Conservation (phyloP, 2,329 filamentous ascomycete species). For the Diaporthe batatas region DNA sequence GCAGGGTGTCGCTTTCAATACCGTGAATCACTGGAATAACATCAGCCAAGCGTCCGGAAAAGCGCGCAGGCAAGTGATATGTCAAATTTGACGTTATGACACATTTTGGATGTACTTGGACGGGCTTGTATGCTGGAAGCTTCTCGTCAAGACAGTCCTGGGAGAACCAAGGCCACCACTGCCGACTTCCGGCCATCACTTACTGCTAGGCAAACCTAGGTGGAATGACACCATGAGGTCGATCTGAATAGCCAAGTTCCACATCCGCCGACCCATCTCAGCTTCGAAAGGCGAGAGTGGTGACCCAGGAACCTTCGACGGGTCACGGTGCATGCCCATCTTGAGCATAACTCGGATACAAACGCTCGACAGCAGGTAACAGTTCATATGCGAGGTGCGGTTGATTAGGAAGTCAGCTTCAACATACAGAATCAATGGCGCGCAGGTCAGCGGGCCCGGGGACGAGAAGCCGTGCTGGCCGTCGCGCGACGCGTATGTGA, state of each 20-base stretch:
- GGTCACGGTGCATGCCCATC: constrained; percentile 71
- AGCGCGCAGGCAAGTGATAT: not conserved
- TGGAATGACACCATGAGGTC: constrained; percentile 77
- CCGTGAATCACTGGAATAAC: constrained; percentile 66
- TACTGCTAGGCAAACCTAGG: constrained; percentile 68
- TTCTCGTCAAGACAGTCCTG: not conserved
- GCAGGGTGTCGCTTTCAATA: constrained; percentile 72
- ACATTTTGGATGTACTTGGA: no score
- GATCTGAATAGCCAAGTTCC: constrained; percentile 68
- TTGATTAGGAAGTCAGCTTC: constrained; percentile 68
- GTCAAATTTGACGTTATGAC: not conserved
- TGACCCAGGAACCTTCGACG: constrained; percentile 60
- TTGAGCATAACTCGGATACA: constrained; percentile 68
- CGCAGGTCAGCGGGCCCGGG: constrained; percentile 62
- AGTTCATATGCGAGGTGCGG: constrained; percentile 64
- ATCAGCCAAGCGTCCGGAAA: not conserved
- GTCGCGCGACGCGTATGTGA: constrained; percentile 58
- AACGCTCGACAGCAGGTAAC: constrained; percentile 65
- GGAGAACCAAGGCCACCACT: no score
- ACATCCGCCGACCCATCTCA: constrained; percentile 67
- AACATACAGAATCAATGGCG: constrained; percentile 64
- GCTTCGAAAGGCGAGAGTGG: constrained; percentile 63
- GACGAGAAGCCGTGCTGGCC: constrained; percentile 55
- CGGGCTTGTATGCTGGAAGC: not conserved
- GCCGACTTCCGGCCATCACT: not conserved